Evolutionary conservation across 768 basidiomycete genomes (phyloP).

Genomic region (Lactarius trivialis): DNA sequence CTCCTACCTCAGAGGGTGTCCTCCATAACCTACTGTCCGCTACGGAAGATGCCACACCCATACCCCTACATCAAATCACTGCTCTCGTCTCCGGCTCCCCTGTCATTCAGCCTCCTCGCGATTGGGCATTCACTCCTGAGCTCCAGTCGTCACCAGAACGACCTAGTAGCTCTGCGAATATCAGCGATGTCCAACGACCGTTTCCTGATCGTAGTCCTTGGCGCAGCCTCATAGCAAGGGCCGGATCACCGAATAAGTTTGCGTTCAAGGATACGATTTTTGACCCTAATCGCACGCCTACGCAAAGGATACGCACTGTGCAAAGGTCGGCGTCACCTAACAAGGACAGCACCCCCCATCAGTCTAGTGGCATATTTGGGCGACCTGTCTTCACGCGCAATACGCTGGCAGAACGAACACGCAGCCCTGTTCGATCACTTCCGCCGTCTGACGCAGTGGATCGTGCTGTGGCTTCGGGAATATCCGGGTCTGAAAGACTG

Average conservation of each 20-base stretch:
- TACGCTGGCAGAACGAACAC: conserved; percentile 1
- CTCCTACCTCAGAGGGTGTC: conserved; percentile 47
- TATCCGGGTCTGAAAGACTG: neutral
- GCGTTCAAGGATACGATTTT: neutral
- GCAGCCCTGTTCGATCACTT: conserved; percentile 16
- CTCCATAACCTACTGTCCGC: conserved; percentile 25
- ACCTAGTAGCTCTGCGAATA: neutral
- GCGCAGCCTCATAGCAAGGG: conserved; percentile 13
- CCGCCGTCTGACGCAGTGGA: neutral
- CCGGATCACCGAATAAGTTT: conserved; percentile 16
- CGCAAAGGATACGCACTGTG: conserved; percentile 20
- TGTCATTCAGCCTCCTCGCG: neutral
- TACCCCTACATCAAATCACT: conserved; percentile 6
- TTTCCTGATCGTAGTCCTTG: conserved; percentile 18
- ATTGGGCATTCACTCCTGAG: conserved; percentile 11
- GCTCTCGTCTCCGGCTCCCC: conserved; percentile 1
- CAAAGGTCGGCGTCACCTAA: conserved; percentile 11
- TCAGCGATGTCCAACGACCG: conserved; percentile 19
- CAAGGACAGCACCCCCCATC: conserved; percentile 5
- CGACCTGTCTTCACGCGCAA: conserved; percentile 20
- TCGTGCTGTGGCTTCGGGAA: neutral
- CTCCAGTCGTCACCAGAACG: conserved; percentile 8
- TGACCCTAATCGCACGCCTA: conserved; percentile 21
- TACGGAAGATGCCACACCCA: neutral
- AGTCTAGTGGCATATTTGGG: conserved; percentile 13